These are phyloP conservation scores for Arctium minus DNA, from an alignment of 129 eudicot genomes.

Conservation along the genomic window DNA sequence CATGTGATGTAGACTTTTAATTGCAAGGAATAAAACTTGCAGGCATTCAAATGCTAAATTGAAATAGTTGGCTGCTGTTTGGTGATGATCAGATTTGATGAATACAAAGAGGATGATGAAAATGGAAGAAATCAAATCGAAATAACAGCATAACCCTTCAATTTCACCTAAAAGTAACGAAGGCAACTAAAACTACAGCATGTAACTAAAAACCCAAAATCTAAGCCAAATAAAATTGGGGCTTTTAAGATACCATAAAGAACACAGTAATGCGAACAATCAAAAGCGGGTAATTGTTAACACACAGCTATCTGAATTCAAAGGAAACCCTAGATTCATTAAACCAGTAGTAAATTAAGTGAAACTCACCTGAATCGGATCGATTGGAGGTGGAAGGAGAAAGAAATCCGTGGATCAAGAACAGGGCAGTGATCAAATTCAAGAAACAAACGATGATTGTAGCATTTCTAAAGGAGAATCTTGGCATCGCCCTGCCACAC, in stretches of 20 bases:
- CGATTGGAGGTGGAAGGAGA: slow-evolving; percentile 45
- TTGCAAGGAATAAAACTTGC: no score
- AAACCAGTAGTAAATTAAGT: neutral
- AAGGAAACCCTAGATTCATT: slow-evolving; percentile 10
- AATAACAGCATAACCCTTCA: no score
- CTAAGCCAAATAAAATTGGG: neutral
- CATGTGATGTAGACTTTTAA: no score
- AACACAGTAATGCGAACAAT: neutral
- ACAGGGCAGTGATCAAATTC: slow-evolving; percentile 58
- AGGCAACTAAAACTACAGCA: neutral
- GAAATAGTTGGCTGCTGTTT: no score
- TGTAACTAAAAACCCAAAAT: neutral
- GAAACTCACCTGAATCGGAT: slow-evolving; percentile 37
- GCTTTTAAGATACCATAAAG: neutral
- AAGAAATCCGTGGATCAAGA: slow-evolving; percentile 54
- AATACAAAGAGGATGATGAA: no score
- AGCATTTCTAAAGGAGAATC: slow-evolving; percentile 63
- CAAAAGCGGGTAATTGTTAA: neutral
- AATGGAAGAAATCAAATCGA: no score
- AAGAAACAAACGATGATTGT: slow-evolving; percentile 64
- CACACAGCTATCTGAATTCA: neutral
- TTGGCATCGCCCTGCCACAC: slow-evolving; percentile 38
- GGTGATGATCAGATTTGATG: no score
- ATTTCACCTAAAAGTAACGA: no score
- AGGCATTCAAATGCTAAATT: no score